These are phyloP conservation scores for Labyrinthula sp. DNA, from an alignment of 352 stramenopile species.

Conservation along the genomic window DNA sequence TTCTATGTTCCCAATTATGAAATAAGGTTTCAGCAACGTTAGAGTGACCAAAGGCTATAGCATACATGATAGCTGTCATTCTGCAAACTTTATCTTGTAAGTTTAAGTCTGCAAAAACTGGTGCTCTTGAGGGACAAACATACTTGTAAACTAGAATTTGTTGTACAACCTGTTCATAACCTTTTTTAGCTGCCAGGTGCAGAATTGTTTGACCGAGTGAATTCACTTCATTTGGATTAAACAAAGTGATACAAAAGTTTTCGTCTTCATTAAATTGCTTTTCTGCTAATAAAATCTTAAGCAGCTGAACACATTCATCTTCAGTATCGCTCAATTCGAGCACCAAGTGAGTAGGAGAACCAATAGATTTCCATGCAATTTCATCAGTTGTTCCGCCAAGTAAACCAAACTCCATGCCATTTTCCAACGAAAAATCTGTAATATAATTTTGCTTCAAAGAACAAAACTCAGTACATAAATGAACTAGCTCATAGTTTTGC, in stretches of 20 bases:
- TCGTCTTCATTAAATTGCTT: constrained; percentile 7
- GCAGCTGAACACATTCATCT: neutral
- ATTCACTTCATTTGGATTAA: constrained; percentile 17
- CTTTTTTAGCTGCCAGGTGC: constrained; percentile 8
- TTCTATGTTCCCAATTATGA: constrained; percentile 1
- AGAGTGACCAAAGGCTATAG: constrained; percentile 7
- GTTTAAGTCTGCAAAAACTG: constrained; percentile 8
- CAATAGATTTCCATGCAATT: constrained; percentile 1
- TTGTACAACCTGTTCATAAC: constrained; percentile 11
- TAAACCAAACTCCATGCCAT: neutral
- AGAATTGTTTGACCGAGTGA: neutral
- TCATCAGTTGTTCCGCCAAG: neutral
- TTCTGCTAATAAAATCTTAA: constrained; percentile 2
- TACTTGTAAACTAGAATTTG: constrained; percentile 1
- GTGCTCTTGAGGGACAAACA: neutral
- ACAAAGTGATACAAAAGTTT: constrained; percentile 9
- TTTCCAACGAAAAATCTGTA: neutral
- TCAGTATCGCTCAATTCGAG: constrained; percentile 1
- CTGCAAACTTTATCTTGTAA: neutral
- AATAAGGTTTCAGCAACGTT: constrained; percentile 4
- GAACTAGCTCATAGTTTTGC: constrained; percentile 2
- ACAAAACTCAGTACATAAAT: neutral
- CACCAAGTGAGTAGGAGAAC: constrained; percentile 9
- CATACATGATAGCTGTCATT: constrained; percentile 12
- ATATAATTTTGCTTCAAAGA: neutral